Conservation (phyloP, 116 monocot genomes). For the Posidonia oceanica region DNA sequence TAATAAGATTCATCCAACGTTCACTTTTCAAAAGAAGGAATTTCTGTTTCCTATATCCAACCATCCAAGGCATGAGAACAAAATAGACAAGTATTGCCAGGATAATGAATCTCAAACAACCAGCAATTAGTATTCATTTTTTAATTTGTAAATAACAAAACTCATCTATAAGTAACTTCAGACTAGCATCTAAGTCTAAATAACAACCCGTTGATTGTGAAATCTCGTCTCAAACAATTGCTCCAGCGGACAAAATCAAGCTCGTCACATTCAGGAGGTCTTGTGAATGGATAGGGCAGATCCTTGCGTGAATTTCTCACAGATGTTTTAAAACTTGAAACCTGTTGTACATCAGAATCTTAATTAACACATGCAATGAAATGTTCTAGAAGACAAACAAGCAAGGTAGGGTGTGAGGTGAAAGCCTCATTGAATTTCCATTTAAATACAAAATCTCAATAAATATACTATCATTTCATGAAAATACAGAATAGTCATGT, state of each 20-base stretch:
- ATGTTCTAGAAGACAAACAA: background rate
- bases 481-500: background rate
- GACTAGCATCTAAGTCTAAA: background rate
- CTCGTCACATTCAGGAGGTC: constrained; percentile 38
- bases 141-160: background rate
- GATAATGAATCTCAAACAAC: too few relatives aligned
- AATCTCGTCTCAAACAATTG: constrained; percentile 77
- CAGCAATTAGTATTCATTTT: too few relatives aligned
- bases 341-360: constrained; percentile 33
- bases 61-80: too few relatives aligned
- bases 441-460: too few relatives aligned
- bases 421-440: too few relatives aligned
- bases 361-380: background rate
- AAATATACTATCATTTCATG: too few relatives aligned
- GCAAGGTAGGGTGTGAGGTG: background rate
- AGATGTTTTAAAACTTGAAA: constrained; percentile 87
- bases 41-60: too few relatives aligned
- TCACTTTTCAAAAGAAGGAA: too few relatives aligned
- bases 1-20: too few relatives aligned
- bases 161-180: background rate
- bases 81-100: too few relatives aligned
- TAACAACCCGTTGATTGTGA: constrained; percentile 87
- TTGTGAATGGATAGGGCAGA: constrained; percentile 16
- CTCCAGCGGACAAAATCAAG: constrained; percentile 74
- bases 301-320: constrained; percentile 29